Evolutionary conservation across 495 filamentous ascomycete genomes (phyloP).

Genomic region (Acidiella bohemica): DNA sequence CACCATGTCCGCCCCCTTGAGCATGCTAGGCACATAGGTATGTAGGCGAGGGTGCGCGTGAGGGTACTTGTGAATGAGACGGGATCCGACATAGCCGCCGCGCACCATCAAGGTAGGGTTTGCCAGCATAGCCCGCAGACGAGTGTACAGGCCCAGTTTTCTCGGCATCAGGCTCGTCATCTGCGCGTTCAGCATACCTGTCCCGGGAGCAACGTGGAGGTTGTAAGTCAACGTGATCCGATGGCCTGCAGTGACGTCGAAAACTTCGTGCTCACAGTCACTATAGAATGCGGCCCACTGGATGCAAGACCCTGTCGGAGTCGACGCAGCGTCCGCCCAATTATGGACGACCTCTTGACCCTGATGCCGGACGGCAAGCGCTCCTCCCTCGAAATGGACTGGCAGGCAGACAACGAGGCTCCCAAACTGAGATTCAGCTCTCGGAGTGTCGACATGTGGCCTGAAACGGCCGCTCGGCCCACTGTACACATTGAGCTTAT

Average conservation of each 20-base stretch:
- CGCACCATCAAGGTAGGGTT: constrained; percentile 4
- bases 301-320: constrained; percentile 21
- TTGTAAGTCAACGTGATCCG: constrained; percentile 49
- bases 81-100: constrained; percentile 9
- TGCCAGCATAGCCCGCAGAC: background rate
- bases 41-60: background rate
- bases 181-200: constrained; percentile 3
- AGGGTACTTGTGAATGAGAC: constrained; percentile 11
- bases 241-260: constrained; percentile 38
- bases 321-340: constrained; percentile 25
- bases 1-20: constrained; percentile 15
- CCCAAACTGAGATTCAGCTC: constrained; percentile 36
- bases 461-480: constrained; percentile 40
- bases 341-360: constrained; percentile 30
- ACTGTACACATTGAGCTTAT: constrained; percentile 48
- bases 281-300: constrained; percentile 50
- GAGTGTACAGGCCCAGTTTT: constrained; percentile 4
- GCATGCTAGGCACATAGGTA: constrained; percentile 3
- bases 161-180: background rate
- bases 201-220: constrained; percentile 29
- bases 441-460: constrained; percentile 44
- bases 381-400: constrained; percentile 32
- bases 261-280: constrained; percentile 49
- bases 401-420: constrained; percentile 45
- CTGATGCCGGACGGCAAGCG: constrained; percentile 28